Conservation (phyloP, 1,284 basidiomycete genomes). For the Moesziomyces parantarcticus region DNA sequence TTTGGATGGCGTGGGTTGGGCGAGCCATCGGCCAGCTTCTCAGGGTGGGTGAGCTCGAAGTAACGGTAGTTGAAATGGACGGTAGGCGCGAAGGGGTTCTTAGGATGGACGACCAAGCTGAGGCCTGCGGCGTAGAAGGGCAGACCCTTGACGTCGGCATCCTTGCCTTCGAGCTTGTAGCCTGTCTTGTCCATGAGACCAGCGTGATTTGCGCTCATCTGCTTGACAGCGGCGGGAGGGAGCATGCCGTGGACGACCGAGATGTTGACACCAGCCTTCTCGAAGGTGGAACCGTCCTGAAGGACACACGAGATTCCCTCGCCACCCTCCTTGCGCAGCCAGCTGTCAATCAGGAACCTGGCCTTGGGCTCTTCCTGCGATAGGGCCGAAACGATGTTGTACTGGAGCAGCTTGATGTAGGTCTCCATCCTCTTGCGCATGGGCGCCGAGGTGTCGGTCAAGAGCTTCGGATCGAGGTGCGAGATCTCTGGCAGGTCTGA, state of each 20-base stretch:
- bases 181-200: constrained; percentile 69
- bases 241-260: constrained; percentile 89
- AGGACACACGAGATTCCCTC: constrained; percentile 89
- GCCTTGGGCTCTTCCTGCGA: constrained; percentile 77
- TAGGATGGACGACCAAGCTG: constrained; percentile 90
- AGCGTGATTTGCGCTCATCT: constrained; percentile 93
- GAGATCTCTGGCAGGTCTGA: constrained; percentile 61
- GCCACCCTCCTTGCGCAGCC: constrained; percentile 86
- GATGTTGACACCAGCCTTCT: constrained; percentile 97
- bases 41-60: constrained; percentile 76
- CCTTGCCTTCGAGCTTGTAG: constrained; percentile 64
- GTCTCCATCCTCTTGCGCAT: constrained; percentile 79
- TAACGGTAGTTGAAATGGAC: constrained; percentile 97
- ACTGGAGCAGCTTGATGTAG: constrained; percentile 83
- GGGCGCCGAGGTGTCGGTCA: constrained; percentile 52
- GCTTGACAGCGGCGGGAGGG: constrained; percentile 85
- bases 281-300: constrained; percentile 79
- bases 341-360: constrained; percentile 85
- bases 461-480: constrained; percentile 49
- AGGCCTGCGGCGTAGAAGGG: constrained; percentile 95
- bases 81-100: constrained; percentile 81
- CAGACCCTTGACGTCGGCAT: constrained; percentile 75
- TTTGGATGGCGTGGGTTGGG: constrained; percentile 62
- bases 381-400: constrained; percentile 81
- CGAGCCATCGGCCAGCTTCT: constrained; percentile 62